These are phyloP conservation scores for Diaporthe humulicola DNA, from an alignment of 2,329 filamentous ascomycete species.

Conservation along the genomic window DNA sequence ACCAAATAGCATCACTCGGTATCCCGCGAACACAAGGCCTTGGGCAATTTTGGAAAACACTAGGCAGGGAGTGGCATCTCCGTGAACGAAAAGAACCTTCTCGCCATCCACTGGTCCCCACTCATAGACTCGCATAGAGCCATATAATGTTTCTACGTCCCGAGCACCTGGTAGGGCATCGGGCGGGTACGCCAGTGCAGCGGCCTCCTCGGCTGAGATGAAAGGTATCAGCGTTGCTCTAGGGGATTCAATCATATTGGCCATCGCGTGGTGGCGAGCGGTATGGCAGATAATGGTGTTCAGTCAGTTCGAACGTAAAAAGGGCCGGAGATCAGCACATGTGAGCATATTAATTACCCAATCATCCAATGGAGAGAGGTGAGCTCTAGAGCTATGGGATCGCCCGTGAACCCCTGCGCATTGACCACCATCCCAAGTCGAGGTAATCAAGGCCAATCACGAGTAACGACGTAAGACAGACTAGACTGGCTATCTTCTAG, in stretches of 20 bases:
- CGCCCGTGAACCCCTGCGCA: background rate
- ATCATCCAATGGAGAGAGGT: too few species aligned
- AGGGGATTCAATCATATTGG: background rate
- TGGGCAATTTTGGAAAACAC: conserved; percentile 77
- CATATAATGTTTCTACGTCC: conserved; percentile 83
- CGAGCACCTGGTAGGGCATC: conserved; percentile 79
- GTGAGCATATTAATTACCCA: background rate
- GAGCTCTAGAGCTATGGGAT: background rate
- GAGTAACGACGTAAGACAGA: background rate
- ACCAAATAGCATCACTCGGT: conserved; percentile 83
- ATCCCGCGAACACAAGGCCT: conserved; percentile 74
- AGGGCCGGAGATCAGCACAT: background rate
- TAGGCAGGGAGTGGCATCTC: conserved; percentile 86
- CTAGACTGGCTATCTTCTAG: background rate
- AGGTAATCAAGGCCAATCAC: background rate
- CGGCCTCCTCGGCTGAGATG: background rate
- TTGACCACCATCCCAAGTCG: background rate
- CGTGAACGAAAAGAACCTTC: conserved; percentile 85
- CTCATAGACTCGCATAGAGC: conserved; percentile 83
- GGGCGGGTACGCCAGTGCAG: conserved; percentile 66
- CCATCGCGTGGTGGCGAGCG: background rate
- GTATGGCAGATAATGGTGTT: background rate
- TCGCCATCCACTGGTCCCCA: conserved; percentile 81
- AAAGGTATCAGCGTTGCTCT: background rate
- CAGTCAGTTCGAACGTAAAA: too few species aligned